Evolutionary conservation across 164 flowering plant species (phyloP), one percentile per base, ranked within the genome.

Genomic region (Protea cynaroides): DNA sequence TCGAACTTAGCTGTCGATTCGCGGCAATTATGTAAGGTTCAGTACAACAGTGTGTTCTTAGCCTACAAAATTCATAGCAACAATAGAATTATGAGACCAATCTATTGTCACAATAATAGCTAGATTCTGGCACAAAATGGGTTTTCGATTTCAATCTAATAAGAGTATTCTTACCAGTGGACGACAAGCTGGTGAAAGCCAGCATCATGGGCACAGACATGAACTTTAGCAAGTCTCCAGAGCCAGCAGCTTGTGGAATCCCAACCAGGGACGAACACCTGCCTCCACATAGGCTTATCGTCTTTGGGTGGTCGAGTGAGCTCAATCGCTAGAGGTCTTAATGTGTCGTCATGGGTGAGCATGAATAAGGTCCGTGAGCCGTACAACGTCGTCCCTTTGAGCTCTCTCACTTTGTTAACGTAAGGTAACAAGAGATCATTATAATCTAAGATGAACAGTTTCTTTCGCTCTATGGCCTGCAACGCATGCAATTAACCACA

Each of bases 261-360:
- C 6, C 17, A 22, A 3, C 65, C 46, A 8, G 70, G 75, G 0
- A 69, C 62, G 67, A 58, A 65, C 1, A 76, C 79, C 6, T 65
- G 57, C 64, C 69, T 76, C 64, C 72, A 68, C 12, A 52, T 69
- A 7, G 78, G 69, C 25, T 52, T 51, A 3, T 49, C 71, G 0
- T 71, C 68, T 4, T 71, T 54, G 1, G 72, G 76, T 5, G 93
- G 93, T 0, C 84, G 79, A 18, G 81, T 79, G 17, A 89, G 83
- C 80, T 90, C 90, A 21, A 90, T 87, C n/a, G 88, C 96, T 8
- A 90, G 12, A 0, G 88, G 87, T 65, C 58, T 77, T 60, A 90
- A 71, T 0, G 88, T 83, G 68, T 75, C 71, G 11, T 67, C 68
- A 0, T 74, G 65, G 37, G 65, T 72, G 29, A 76, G 66, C 62